Conservation (phyloP, 441 rosid genomes). For the Hura crepitans region DNA sequence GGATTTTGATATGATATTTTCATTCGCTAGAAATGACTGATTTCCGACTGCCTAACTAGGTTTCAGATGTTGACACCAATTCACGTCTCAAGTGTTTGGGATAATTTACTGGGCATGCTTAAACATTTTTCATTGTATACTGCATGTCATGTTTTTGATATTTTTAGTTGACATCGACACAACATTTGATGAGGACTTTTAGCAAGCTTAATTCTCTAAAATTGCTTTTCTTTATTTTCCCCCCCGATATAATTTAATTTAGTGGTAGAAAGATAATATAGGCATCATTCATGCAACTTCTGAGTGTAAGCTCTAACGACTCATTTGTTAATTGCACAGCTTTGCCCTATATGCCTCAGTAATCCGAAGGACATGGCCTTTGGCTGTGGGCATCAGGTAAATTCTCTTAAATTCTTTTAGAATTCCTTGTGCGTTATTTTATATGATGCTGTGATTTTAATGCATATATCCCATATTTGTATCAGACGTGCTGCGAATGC, state of each 20-base stretch:
- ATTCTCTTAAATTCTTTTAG: conserved; percentile 2
- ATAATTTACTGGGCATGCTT: background rate
- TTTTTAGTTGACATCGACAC: background rate
- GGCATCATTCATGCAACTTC: background rate
- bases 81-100: background rate
- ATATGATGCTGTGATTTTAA: background rate
- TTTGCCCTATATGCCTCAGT: conserved; percentile 71
- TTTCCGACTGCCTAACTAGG: background rate
- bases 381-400: conserved; percentile 92
- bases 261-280: background rate
- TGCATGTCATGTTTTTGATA: background rate
- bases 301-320: background rate
- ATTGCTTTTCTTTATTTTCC: background rate
- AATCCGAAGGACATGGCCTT: conserved; percentile 75
- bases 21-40: background rate
- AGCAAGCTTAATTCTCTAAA: background rate
- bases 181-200: background rate
- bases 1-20: background rate
- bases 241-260: background rate
- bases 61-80: background rate
- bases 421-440: background rate
- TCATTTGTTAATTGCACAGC: conserved; percentile 26
- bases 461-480: background rate
- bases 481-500: conserved; percentile 82
- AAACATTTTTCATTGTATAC: background rate